phyloP scores from a whole-genome alignment of 805 yeast species.

The Yamadazyma paraphyllophila region DNA sequence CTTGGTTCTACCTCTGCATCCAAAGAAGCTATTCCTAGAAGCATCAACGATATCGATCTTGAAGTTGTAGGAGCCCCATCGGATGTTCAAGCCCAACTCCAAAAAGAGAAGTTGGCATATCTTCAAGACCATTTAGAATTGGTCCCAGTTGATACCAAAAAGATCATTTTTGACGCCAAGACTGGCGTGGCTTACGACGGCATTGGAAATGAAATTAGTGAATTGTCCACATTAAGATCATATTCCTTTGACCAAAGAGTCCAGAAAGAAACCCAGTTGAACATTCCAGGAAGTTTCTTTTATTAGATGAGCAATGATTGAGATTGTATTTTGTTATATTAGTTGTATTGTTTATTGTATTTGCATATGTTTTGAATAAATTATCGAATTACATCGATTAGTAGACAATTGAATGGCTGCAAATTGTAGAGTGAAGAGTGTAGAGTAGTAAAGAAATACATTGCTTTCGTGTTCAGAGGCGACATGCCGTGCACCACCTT shows the following conservation, averaged over 20 bases:
- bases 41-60: conserved; percentile 7
- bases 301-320: conserved; percentile 2
- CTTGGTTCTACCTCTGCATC: neutral
- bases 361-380: neutral
- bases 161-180: conserved; percentile 17
- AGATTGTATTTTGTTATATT: neutral
- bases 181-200: conserved; percentile 18
- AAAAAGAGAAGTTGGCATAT: conserved; percentile 9
- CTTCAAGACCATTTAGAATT: conserved; percentile 12
- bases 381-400: no score
- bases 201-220: conserved; percentile 14
- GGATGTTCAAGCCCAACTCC: conserved; percentile 8
- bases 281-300: conserved; percentile 18
- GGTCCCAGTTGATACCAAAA: conserved; percentile 13
- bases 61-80: conserved; percentile 17
- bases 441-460: no score
- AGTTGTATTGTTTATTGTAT: neutral
- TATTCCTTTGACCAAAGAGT: conserved; percentile 12
- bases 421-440: no score
- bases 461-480: no score
- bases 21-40: conserved; percentile 9
- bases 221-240: conserved; percentile 14
- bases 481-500: no score
- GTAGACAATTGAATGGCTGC: no score
- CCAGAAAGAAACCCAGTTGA: conserved; percentile 2